phyloP scores from a whole-genome alignment of 1,139 yeast species.

The Barnettozyma hawaiiensis region DNA sequence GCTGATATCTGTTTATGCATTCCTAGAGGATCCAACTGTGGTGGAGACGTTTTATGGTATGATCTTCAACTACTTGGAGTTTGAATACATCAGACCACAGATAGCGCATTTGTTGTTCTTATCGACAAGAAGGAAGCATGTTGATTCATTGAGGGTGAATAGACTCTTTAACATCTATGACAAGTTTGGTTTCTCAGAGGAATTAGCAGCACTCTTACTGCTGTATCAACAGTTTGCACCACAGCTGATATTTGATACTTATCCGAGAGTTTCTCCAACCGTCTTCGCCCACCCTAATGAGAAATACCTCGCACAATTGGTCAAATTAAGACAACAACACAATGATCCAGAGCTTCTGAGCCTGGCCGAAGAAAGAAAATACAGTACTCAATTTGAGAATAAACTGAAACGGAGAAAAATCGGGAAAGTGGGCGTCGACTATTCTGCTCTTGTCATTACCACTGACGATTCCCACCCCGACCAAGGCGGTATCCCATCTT shows the following conservation, averaged over 20 bases:
- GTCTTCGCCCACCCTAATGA: slow-evolving; percentile 29
- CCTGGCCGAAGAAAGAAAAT: slow-evolving; percentile 6
- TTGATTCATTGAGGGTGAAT: slow-evolving; percentile 35
- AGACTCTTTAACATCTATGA: slow-evolving; percentile 30
- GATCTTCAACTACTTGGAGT: slow-evolving; percentile 39
- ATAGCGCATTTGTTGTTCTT: slow-evolving; percentile 39
- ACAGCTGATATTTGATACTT: slow-evolving; percentile 22
- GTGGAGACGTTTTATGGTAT: slow-evolving; percentile 31
- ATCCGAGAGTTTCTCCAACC: slow-evolving; percentile 24
- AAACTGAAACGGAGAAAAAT: slow-evolving; percentile 16
- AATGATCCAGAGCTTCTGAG: not conserved
- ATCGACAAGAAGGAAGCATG: slow-evolving; percentile 29
- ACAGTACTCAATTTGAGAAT: slow-evolving; percentile 13
- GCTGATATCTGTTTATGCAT: slow-evolving; percentile 34
- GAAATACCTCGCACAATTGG: slow-evolving; percentile 13
- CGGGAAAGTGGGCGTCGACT: slow-evolving; percentile 10
- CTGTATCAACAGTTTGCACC: slow-evolving; percentile 29
- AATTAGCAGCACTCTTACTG: slow-evolving; percentile 28
- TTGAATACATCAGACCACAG: slow-evolving; percentile 39
- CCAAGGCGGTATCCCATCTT: slow-evolving; percentile 14
- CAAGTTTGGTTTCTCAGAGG: slow-evolving; percentile 31
- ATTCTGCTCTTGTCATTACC: slow-evolving; percentile 4
- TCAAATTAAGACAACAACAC: slow-evolving; percentile 4
- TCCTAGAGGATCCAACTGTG: slow-evolving; percentile 25
- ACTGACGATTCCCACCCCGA: too few species aligned